Base-by-base conservation (phyloP, 2,329 filamentous ascomycete genomes). In the Calonectria multiphialidica region DNA sequence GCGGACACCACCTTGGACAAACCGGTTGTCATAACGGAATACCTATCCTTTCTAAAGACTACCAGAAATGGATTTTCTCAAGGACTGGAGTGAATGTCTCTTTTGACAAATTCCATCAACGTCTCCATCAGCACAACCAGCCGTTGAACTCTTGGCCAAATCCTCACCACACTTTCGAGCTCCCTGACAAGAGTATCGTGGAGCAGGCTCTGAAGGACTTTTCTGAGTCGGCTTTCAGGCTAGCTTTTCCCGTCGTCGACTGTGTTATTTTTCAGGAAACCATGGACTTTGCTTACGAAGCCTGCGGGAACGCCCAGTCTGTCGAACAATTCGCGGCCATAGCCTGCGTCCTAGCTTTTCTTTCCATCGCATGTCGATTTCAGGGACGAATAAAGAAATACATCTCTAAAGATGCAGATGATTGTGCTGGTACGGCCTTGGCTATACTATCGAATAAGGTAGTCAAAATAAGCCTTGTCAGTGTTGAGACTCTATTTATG, bases 211-310 rank as follows among this genome's bases (percentile, higher is more conserved):
- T 37, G 5, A 37, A 37, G 13, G 35, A 37, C 0, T 84, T 79
- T 42, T 45, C 72, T 0, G 69, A 75, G 0, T 84, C 83, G 0
- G 76, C 85, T 1, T 81, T 88, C 67, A 82, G 68, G 16, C 81
- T 84, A 0, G 77, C 86, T 0, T 89, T 89, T 57, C 88, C 88
- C 0, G 55, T 88, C 5, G 74, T 89, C 7, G 87, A 90, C 67
- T 69, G 75, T 0, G 80, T 82, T 0, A 74, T 89, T 1, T 89
- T 90, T 71, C 72, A 78, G 16, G 79, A 85, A 9, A 89, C 85
- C 0, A 81, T 89, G 21, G 78, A 81, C 0, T 45, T 78, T 1
- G 88, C 87, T 0, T 90, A 89, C 71, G 73, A 79, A 5, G 73
- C 81, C 3, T 59, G 73, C 1, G 62, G 72, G 1, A 57, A 59